Conservation (phyloP, 257 asterid species). For the Paraleonurus japonicus region DNA sequence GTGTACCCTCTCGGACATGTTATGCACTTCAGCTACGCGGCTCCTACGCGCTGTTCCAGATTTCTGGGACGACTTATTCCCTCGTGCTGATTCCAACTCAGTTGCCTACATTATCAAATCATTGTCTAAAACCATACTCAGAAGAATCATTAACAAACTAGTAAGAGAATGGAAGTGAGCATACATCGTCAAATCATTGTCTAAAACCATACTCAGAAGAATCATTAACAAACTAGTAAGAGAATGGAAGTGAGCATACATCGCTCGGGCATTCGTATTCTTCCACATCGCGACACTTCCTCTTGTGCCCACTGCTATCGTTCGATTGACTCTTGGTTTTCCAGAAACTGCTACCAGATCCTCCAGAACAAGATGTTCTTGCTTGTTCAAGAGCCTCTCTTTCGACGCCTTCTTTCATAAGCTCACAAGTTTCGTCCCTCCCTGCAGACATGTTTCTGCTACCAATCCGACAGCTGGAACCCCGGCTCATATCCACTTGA, state of each 20-base stretch:
- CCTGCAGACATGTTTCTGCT: conserved; percentile 28
- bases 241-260: conserved; percentile 34
- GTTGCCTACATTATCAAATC: conserved; percentile 50
- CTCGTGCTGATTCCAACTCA: conserved; percentile 57
- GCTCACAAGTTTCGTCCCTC: conserved; percentile 25
- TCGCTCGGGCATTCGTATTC: conserved; percentile 74
- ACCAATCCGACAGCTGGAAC: conserved; percentile 37
- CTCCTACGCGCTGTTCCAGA: conserved; percentile 56
- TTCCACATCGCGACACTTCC: conserved; percentile 58
- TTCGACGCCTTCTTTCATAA: conserved; percentile 39
- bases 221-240: background rate
- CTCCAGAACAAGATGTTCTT: conserved; percentile 59
- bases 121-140: background rate
- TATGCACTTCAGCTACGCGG: conserved; percentile 89
- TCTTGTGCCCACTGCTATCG: conserved; percentile 44
- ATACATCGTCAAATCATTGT: conserved; percentile 55
- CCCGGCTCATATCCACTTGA: conserved; percentile 48
- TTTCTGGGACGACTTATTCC: conserved; percentile 53
- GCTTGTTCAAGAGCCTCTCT: conserved; percentile 42
- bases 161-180: background rate
- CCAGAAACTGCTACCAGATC: conserved; percentile 62
- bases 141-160: background rate
- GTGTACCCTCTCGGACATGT: conserved; percentile 79
- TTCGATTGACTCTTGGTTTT: conserved; percentile 46
- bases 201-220: background rate